Evolutionary conservation across 1,284 basidiomycete species (phyloP).

Genomic region (Moniliella sp.): DNA sequence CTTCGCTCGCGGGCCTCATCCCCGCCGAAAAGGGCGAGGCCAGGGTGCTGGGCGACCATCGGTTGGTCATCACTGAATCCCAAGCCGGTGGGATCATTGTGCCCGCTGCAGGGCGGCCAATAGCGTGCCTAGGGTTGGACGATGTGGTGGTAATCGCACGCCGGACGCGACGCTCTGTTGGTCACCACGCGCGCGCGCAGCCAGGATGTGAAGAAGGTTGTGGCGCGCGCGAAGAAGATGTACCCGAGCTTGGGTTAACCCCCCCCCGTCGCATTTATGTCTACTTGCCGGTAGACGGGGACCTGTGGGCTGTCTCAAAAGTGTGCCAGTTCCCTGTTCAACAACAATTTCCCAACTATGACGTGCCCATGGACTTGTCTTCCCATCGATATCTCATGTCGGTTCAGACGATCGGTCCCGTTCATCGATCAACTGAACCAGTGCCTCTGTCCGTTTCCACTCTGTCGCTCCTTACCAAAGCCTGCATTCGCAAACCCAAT

Average conservation of each 20-base stretch:
- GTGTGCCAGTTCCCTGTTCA: no score
- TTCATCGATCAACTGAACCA: no score
- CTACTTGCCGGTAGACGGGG: no score
- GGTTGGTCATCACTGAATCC: conserved; percentile 24
- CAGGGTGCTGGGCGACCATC: conserved; percentile 24
- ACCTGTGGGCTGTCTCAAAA: no score
- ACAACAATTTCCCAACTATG: no score
- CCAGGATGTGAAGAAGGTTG: conserved; percentile 34
- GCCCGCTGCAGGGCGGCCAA: conserved; percentile 19
- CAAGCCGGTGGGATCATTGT: conserved; percentile 30
- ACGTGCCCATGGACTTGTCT: no score
- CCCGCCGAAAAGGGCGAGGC: conserved; percentile 31
- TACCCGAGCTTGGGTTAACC: conserved; percentile 21
- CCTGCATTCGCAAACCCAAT: no score
- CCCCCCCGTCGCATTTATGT: no score
- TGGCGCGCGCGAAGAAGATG: conserved; percentile 22
- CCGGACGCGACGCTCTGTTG: conserved; percentile 25
- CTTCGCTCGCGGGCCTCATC: conserved; percentile 26
- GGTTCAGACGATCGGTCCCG: no score
- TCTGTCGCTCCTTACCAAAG: no score
- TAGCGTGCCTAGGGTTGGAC: conserved; percentile 31
- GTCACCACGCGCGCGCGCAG: conserved; percentile 28
- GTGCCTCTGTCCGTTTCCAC: no score
- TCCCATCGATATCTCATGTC: no score
- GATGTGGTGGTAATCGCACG: conserved; percentile 33